phyloP scores from a whole-genome alignment of 2,329 filamentous ascomycete genomes.

The Ascochyta rabiei region DNA sequence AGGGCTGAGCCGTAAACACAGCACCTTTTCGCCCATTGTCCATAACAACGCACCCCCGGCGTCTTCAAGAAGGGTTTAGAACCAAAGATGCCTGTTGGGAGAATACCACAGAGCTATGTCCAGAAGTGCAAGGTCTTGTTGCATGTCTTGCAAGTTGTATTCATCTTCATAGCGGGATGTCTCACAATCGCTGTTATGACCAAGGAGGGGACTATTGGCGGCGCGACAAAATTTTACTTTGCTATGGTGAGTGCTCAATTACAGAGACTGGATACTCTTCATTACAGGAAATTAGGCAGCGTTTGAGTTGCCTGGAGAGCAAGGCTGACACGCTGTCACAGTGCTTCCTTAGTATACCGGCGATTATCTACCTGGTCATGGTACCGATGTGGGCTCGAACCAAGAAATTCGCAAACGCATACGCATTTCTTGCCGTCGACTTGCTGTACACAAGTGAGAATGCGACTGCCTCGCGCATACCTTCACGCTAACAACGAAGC shows the following conservation, averaged over 20 bases:
- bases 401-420: slow-evolving; percentile 63
- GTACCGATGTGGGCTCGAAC: slow-evolving; percentile 67
- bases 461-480: too few relatives aligned
- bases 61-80: not conserved
- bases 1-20: slow-evolving; percentile 16
- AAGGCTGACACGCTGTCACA: slow-evolving; percentile 38
- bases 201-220: slow-evolving; percentile 59
- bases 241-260: slow-evolving; percentile 55
- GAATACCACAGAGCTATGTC: slow-evolving; percentile 53
- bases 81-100: slow-evolving; percentile 42
- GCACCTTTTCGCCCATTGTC: slow-evolving; percentile 8
- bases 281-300: not conserved
- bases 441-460: slow-evolving; percentile 49
- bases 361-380: slow-evolving; percentile 64
- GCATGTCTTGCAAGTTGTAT: slow-evolving; percentile 60
- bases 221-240: slow-evolving; percentile 63
- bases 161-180: slow-evolving; percentile 64
- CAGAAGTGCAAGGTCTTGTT: slow-evolving; percentile 63
- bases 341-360: slow-evolving; percentile 66
- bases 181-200: slow-evolving; percentile 65
- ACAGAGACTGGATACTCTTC: not conserved
- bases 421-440: slow-evolving; percentile 64
- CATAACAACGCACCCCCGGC: slow-evolving; percentile 13
- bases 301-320: not conserved
- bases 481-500: slow-evolving; percentile 1